phyloP scores from a whole-genome alignment of 1,139 yeast genomes.

The Saccharomycopsis crataegensis region DNA sequence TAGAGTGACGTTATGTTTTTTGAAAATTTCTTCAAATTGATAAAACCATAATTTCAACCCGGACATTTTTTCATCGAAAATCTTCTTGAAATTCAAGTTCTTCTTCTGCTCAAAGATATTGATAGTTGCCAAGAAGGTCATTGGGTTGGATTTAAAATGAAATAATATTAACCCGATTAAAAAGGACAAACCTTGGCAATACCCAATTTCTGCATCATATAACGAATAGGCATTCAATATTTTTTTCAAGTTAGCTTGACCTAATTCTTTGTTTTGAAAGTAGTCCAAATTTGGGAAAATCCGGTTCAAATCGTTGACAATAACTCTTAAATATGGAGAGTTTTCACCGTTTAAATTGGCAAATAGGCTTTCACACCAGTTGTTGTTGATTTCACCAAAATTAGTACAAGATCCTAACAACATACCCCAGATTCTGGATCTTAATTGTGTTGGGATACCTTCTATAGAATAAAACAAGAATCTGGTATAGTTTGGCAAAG shows the following conservation, averaged over 20 bases:
- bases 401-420: conserved; percentile 22
- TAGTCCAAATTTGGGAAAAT: conserved; percentile 54
- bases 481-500: conserved; percentile 42
- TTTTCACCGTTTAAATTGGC: conserved; percentile 34
- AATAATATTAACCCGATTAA: conserved; percentile 56
- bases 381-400: conserved; percentile 21
- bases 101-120: conserved; percentile 59
- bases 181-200: conserved; percentile 65
- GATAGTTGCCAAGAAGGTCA: conserved; percentile 49
- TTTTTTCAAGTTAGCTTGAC: conserved; percentile 42
- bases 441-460: conserved; percentile 24
- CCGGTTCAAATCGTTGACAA: conserved; percentile 53
- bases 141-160: conserved; percentile 39
- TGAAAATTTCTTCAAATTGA: conserved; percentile 44
- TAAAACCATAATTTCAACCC: conserved; percentile 48
- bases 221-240: conserved; percentile 61
- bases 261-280: conserved; percentile 38
- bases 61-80: conserved; percentile 50
- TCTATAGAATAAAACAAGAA: conserved; percentile 23
- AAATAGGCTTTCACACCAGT: conserved; percentile 31
- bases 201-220: conserved; percentile 63
- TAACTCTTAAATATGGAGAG: conserved; percentile 44
- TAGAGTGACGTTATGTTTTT: conserved; percentile 36
- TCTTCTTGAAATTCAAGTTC: conserved; percentile 36
- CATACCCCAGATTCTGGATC: conserved; percentile 26